Base-by-base conservation (phyloP, 225 moss, liverwort and hornwort genomes). In the Polytrichum formosum region DNA sequence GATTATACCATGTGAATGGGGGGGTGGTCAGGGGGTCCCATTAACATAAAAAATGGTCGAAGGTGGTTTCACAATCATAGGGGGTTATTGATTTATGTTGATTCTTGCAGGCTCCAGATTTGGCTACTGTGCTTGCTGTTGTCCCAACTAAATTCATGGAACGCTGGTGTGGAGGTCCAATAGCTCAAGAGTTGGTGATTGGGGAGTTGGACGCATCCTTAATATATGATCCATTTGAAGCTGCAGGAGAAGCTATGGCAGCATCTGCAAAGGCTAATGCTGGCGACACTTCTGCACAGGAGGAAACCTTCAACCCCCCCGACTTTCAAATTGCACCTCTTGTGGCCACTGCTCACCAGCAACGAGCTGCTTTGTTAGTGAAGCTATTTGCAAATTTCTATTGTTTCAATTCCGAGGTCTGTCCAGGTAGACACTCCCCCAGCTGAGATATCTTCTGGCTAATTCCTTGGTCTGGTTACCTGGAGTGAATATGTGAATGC, bases 171-270 rank as follows among this genome's bases (percentile, higher is more conserved):
- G 94, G 94, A 74, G 96, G 96, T 53, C 90, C 91, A 70, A 88
- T 92, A 70, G 94, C 94, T 62, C 88, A 88, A 65, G 85, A 92
- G 77, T 85, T 94, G 75, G 94, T 94, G 60, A 86, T 87, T 63
- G 92, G 89, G 55, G 97, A 98, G 78, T 91, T 91, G 88, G 97
- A 98, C 80, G 97, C 97, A 53, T 86, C 90, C 8, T 70, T 98
- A 74, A 90, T 92, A 66, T 98, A 94, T 61, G 92, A 98, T 76
- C 92, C 94, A 75, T 98, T 98, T 73, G 92, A 94, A 86, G 94
- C 97, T 82, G 92, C 97, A 64, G 97, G 97, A 67, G 94, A 91
- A 75, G 97, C 94, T 56, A 98, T 98, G 97, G 87, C 91, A 84
- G 97, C 91, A 75, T 90, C 91, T 79, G 91, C 88, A 29, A 96